These are phyloP conservation scores for Carex kokanica DNA, from an alignment of 176 grass and related monocot species.

Conservation along the genomic window DNA sequence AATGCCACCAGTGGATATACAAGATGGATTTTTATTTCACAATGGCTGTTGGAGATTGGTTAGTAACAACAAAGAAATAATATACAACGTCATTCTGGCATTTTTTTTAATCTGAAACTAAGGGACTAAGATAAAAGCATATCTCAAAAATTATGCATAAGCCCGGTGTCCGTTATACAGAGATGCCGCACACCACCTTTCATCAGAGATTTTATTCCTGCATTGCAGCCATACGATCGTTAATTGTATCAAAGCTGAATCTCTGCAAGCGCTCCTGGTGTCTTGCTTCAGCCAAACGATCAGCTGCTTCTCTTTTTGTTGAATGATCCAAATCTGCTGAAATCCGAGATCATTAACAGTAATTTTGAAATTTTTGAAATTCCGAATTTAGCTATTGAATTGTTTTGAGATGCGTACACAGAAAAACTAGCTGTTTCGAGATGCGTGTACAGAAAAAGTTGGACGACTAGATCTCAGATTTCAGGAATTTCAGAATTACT, in stretches of 20 bases:
- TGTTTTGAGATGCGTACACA: too few species aligned
- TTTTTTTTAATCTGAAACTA: background rate
- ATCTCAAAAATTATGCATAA: constrained; percentile 23
- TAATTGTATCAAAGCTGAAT: constrained; percentile 39
- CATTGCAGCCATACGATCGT: background rate
- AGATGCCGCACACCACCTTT: background rate
- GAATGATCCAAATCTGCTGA: too few species aligned
- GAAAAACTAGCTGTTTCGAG: too few species aligned
- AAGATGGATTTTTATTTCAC: background rate
- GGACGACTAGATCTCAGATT: too few species aligned
- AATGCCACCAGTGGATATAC: background rate
- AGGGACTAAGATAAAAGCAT: background rate
- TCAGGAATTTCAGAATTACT: too few species aligned
- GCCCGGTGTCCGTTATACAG: background rate
- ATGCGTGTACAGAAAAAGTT: too few species aligned
- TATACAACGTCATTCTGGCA: background rate
- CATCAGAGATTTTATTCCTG: background rate
- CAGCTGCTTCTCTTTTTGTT: constrained; percentile 83
- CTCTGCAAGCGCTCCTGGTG: constrained; percentile 78
- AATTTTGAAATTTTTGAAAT: too few species aligned
- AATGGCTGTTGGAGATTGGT: constrained; percentile 7
- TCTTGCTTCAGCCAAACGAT: constrained; percentile 71
- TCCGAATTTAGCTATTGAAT: too few species aligned
- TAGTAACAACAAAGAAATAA: background rate
- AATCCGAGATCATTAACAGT: too few species aligned